Percentiles rank a stretch among this genome's conserved stretches.
These are phyloP conservation scores for Vanderwaltozyma yarrowii DNA, from an alignment of 805 yeast genomes.

Conservation along the genomic window DNA sequence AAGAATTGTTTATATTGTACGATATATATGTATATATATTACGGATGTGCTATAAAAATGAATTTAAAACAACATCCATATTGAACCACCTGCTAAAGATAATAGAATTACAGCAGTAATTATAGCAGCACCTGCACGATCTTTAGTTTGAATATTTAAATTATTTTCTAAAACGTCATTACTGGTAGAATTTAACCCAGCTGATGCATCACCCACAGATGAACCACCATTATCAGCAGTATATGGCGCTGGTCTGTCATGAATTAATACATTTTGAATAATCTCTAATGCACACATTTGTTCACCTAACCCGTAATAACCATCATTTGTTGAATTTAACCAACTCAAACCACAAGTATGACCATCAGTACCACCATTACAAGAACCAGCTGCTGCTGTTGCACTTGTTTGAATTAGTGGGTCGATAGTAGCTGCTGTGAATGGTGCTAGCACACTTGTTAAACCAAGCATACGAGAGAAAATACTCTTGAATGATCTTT, in stretches of 20 bases:
- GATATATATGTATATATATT: no score
- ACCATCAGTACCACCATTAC: constrained; percentile 65
- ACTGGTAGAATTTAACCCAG: constrained; percentile 36
- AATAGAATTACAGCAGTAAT: constrained; percentile 67
- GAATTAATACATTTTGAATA: constrained; percentile 39
- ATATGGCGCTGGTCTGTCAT: constrained; percentile 41
- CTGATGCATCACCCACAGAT: constrained; percentile 44
- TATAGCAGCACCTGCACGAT: constrained; percentile 84
- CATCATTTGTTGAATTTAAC: constrained; percentile 51
- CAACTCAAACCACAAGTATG: constrained; percentile 70
- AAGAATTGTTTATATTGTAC: no score
- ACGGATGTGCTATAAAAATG: no score
- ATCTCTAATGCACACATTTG: constrained; percentile 66
- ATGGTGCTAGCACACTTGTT: constrained; percentile 46
- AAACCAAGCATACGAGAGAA: constrained; percentile 54
- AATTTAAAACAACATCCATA: constrained; percentile 62
- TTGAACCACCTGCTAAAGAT: constrained; percentile 49
- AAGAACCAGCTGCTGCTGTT: constrained; percentile 55
- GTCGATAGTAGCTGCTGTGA: constrained; percentile 33
- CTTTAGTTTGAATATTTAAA: constrained; percentile 46
- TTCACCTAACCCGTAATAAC: constrained; percentile 64
- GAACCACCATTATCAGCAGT: constrained; percentile 45
- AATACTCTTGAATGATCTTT: constrained; percentile 64
- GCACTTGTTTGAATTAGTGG: constrained; percentile 43
- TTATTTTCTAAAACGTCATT: constrained; percentile 28